Evolutionary conservation across 306 rosid genomes (phyloP), one percentile per base, ranked within the genome.

Genomic region (Rubus parviflorus): DNA sequence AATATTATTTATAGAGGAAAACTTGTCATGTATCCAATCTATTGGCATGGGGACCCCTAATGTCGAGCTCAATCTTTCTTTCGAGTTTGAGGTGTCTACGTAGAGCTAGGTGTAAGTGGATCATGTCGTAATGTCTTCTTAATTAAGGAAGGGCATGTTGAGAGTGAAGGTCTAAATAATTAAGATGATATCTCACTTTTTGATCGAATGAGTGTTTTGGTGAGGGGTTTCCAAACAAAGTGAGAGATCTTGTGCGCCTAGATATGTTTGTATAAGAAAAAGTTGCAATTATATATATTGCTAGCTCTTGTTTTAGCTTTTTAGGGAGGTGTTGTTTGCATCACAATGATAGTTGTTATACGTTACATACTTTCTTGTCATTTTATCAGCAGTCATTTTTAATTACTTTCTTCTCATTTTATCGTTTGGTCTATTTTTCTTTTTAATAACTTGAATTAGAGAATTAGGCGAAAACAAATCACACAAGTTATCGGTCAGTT

Each of bases 131-230:
- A 49, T 62, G 30, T 48, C 57, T 52, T 67, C 22, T 1, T 14
- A 19, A n/a, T 22, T 69, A 71, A 64, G 78, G 41, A 42, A 72
- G 9, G 22, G 35, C 57, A 17, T n/a, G 75, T 63, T 30, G 8
- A 70, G 25, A 46, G 62, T 70, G 77, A 66, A 71, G 43, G 43
- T 49, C 48, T n/a, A 17, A 51, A 22, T 30, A 30, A 30, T 30
- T 30, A 30, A 30, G 35, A 30, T 30, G 35, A 30, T 30, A 30
- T 30, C 13, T 68, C 7, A 25, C 15, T 15, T 14, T 6, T 5
- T n/a, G 30, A 38, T 12, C 19, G 20, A 47, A 15, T 43, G 19
- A 58, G 35, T 30, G 35, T 1, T 30, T 57, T 42, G 17, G 69
- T 15, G 56, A 49, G 13, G 74, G 75, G 4, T 37, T 35, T 9